Evolutionary conservation across 1,284 basidiomycete genomes (phyloP).

Genomic region (Microbotryum saponariae): DNA sequence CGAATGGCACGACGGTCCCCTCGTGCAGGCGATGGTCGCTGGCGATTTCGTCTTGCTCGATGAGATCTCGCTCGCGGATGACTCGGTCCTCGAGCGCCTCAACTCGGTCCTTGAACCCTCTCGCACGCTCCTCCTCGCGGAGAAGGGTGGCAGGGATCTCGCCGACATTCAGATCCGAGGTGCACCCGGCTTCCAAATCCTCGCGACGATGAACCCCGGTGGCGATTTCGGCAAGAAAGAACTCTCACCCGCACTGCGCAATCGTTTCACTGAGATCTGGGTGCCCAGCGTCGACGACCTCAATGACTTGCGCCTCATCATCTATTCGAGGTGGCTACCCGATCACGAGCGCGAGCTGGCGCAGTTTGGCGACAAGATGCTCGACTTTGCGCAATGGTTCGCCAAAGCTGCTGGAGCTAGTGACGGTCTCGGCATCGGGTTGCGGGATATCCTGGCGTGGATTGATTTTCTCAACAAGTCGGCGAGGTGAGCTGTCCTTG

Average conservation of each 20-base stretch:
- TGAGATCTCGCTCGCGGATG: slow-evolving; percentile 96
- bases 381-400: slow-evolving; percentile 81
- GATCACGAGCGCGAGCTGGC: slow-evolving; percentile 46
- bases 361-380: slow-evolving; percentile 56
- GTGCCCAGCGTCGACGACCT: slow-evolving; percentile 78
- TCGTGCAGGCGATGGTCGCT: slow-evolving; percentile 80
- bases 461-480: slow-evolving; percentile 70
- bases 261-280: slow-evolving; percentile 99
- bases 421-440: slow-evolving; percentile 54
- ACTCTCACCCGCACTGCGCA: slow-evolving; percentile 88
- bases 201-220: slow-evolving; percentile 99
- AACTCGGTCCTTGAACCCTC: slow-evolving; percentile 93
- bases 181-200: slow-evolving; percentile 66
- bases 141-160: slow-evolving; percentile 71
- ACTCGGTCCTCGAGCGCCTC: slow-evolving; percentile 92
- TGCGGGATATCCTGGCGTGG: slow-evolving; percentile 93
- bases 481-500: background rate
- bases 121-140: slow-evolving; percentile 83
- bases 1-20: slow-evolving; percentile 92
- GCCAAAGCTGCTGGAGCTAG: slow-evolving; percentile 57
- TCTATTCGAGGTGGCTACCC: slow-evolving; percentile 63
- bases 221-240: slow-evolving; percentile 99
- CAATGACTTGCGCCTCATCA: slow-evolving; percentile 69
- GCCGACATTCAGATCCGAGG: slow-evolving; percentile 64
- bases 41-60: slow-evolving; percentile 88